Evolutionary conservation across 345 rosid species (phyloP).

Genomic region (Pugionium dolabratum): DNA sequence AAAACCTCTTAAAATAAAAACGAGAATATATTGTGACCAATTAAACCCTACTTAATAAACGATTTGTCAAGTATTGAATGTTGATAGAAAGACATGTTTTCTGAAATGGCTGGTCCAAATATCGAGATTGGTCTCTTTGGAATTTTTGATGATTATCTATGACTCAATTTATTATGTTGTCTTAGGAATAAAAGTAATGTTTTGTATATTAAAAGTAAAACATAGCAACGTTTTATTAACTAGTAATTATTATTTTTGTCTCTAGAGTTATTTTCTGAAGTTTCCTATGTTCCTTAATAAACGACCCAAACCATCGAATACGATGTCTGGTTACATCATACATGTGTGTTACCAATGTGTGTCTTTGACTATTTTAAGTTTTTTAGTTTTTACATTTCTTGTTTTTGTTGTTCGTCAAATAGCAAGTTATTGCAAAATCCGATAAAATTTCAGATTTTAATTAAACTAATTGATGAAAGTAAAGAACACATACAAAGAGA

Average conservation of each 20-base stretch:
- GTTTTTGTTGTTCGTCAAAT: too few species aligned
- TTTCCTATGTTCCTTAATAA: constrained; percentile 8
- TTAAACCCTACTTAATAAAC: constrained; percentile 7
- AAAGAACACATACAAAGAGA: too few species aligned
- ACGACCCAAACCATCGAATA: constrained; percentile 23
- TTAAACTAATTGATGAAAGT: too few species aligned
- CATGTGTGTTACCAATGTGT: constrained; percentile 1
- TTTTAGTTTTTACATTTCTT: too few species aligned
- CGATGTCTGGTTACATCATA: constrained; percentile 19
- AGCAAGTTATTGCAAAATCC: too few species aligned
- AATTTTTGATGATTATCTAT: background rate
- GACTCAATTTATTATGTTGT: background rate
- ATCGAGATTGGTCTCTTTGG: constrained; percentile 18
- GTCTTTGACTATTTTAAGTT: background rate
- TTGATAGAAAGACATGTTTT: constrained; percentile 27
- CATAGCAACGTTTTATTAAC: background rate
- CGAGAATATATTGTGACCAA: too few species aligned
- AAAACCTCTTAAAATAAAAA: too few species aligned
- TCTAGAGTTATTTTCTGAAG: constrained; percentile 15
- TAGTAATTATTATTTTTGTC: background rate
- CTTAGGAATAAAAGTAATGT: background rate
- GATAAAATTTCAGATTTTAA: too few species aligned
- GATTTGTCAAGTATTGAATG: constrained; percentile 22
- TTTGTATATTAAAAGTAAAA: background rate
- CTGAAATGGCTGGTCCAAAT: constrained; percentile 14